Percentiles rank a stretch among this genome's conserved stretches.
These are phyloP conservation scores for Parachaetomium inaequale DNA, from an alignment of 495 filamentous ascomycete species.

Conservation along the genomic window DNA sequence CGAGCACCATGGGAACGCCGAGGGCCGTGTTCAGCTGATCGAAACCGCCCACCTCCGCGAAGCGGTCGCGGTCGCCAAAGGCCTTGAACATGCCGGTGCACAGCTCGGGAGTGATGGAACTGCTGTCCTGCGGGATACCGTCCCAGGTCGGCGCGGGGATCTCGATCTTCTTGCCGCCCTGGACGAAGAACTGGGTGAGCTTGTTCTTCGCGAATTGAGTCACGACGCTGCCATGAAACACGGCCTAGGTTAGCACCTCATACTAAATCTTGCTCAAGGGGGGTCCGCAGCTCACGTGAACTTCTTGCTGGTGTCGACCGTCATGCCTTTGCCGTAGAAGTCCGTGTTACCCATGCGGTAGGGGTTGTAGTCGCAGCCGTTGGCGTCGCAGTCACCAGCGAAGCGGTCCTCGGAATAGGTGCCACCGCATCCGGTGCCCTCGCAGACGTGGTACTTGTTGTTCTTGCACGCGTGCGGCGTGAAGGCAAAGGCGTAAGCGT, in stretches of 20 bases:
- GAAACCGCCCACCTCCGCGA: slow-evolving; percentile 59
- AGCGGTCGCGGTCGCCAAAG: slow-evolving; percentile 55
- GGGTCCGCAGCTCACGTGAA: slow-evolving; percentile 45
- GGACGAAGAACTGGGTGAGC: slow-evolving; percentile 69
- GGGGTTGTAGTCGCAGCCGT: slow-evolving; percentile 73
- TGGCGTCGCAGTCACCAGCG: slow-evolving; percentile 65
- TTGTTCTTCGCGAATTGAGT: slow-evolving; percentile 60
- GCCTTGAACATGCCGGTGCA: slow-evolving; percentile 27
- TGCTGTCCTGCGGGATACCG: slow-evolving; percentile 39
- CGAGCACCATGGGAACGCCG: slow-evolving; percentile 64
- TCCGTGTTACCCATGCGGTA: slow-evolving; percentile 61
- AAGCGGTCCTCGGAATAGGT: slow-evolving; percentile 52
- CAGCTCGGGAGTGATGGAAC: slow-evolving; percentile 33
- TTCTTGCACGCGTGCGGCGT: slow-evolving; percentile 66
- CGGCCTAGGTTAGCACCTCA: not conserved
- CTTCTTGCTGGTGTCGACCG: slow-evolving; percentile 60
- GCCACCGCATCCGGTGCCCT: slow-evolving; percentile 44
- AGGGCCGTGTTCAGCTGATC: slow-evolving; percentile 53
- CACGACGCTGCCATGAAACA: slow-evolving; percentile 45
- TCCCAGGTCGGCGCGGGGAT: slow-evolving; percentile 46
- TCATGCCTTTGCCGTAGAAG: slow-evolving; percentile 63
- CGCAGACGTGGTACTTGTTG: slow-evolving; percentile 58
- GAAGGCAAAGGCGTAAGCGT: slow-evolving; percentile 58
- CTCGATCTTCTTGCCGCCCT: slow-evolving; percentile 59
- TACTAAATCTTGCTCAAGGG: not conserved